Percentiles rank a stretch among this genome's conserved stretches.
These are phyloP conservation scores for Platanus orientalis DNA, from an alignment of 164 flowering plant genomes.

Conservation along the genomic window DNA sequence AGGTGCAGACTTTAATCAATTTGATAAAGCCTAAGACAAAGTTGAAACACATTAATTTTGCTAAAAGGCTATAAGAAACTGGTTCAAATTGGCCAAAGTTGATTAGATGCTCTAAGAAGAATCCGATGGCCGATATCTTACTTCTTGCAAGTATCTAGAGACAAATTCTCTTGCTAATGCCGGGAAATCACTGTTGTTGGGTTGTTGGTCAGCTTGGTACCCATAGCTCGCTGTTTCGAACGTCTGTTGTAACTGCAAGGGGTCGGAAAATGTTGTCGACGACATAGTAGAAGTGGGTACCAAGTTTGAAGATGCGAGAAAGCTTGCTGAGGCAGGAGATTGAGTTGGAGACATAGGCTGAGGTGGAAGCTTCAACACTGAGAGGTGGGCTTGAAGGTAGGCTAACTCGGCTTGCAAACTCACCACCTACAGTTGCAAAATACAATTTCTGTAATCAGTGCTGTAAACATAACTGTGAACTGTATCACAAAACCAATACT, in stretches of 20 bases:
- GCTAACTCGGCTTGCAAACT: constrained; percentile 63
- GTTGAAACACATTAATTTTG: no score
- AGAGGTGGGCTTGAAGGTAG: constrained; percentile 40
- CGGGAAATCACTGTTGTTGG: constrained; percentile 36
- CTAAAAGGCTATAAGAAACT: no score
- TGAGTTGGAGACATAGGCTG: constrained; percentile 10
- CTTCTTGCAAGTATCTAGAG: constrained; percentile 37
- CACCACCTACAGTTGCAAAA: constrained; percentile 37
- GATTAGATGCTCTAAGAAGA: not conserved
- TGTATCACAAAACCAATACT: no score
- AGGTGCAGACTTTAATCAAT: no score
- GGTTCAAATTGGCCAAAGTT: not conserved
- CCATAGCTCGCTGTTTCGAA: constrained; percentile 4
- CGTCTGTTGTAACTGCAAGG: constrained; percentile 18
- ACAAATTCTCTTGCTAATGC: constrained; percentile 39
- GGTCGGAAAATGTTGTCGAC: constrained; percentile 17
- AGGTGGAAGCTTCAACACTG: constrained; percentile 31
- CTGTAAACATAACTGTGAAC: no score
- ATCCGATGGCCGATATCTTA: constrained; percentile 16
- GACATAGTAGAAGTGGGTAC: constrained; percentile 12
- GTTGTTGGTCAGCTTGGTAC: constrained; percentile 18
- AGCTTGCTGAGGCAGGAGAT: constrained; percentile 5
- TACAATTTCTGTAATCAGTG: not conserved
- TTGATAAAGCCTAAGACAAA: no score
- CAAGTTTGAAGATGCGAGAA: constrained; percentile 9